These are phyloP conservation scores for Poa pratensis DNA, from an alignment of 176 grass and related monocot genomes.

Conservation along the genomic window DNA sequence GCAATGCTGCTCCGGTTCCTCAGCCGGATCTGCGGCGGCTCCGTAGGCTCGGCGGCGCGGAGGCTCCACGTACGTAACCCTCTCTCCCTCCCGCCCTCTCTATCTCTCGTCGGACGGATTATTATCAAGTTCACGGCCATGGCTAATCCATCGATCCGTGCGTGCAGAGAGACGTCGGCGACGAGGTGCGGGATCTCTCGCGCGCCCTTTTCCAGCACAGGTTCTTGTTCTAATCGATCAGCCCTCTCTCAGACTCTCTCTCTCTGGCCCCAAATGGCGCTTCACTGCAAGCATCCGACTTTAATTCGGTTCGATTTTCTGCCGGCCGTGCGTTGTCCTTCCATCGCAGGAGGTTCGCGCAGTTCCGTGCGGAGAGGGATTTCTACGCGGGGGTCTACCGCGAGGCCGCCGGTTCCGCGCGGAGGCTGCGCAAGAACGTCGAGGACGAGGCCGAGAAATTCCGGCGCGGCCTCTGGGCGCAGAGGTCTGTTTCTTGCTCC, in stretches of 20 bases:
- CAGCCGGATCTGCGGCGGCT: constrained; percentile 18
- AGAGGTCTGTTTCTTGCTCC: neutral
- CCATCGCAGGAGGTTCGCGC: neutral
- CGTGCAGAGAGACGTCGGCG: neutral
- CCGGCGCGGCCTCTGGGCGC: neutral
- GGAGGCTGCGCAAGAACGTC: neutral
- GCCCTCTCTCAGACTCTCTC: neutral
- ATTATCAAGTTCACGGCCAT: neutral
- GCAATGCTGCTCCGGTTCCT: constrained; percentile 24
- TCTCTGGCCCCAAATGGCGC: neutral
- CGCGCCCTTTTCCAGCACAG: neutral
- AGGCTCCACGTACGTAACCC: neutral
- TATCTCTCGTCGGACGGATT: neutral
- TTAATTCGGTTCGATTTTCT: neutral
- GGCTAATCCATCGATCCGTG: neutral
- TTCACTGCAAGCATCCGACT: neutral
- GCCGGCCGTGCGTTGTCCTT: neutral
- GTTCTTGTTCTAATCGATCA: neutral
- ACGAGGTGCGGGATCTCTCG: neutral
- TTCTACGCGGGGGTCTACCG: constrained; percentile 13
- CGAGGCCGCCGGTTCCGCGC: constrained; percentile 6
- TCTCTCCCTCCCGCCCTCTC: neutral
- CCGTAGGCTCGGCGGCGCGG: neutral
- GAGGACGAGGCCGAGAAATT: neutral
- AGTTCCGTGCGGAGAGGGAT: constrained; percentile 10